Conservation (phyloP, 2,329 filamentous ascomycete species). For the Botryotinia convoluta region DNA sequence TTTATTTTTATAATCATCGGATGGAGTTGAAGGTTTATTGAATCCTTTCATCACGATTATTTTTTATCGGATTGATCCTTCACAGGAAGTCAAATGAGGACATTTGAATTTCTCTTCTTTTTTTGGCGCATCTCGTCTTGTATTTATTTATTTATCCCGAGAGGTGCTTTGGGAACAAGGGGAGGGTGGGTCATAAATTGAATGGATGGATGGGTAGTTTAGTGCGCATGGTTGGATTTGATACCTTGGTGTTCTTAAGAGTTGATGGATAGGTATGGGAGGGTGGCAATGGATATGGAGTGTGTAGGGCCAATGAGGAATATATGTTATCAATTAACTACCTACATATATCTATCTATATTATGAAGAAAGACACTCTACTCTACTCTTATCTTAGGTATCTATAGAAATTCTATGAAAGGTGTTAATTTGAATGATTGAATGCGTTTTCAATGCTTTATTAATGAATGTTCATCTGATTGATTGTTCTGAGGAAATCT, state of each 20-base stretch:
- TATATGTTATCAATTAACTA: slow-evolving; percentile 3
- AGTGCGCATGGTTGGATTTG: slow-evolving; percentile 30
- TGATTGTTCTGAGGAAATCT: background rate
- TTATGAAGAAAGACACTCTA: background rate
- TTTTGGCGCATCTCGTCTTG: slow-evolving; percentile 20
- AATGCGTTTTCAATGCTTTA: no score
- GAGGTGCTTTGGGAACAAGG: slow-evolving; percentile 2
- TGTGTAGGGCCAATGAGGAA: background rate
- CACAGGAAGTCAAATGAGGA: background rate
- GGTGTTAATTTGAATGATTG: no score
- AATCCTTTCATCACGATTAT: slow-evolving; percentile 13
- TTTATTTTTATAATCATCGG: slow-evolving; percentile 18
- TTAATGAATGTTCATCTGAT: no score
- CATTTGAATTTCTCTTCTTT: background rate
- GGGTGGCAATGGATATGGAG: slow-evolving; percentile 1
- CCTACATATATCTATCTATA: background rate
- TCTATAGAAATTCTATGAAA: no score
- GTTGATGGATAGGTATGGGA: slow-evolving; percentile 10
- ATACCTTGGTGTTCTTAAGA: slow-evolving; percentile 34
- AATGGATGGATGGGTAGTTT: slow-evolving; percentile 19
- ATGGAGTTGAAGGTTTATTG: slow-evolving; percentile 20
- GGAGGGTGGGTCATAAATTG: slow-evolving; percentile 30
- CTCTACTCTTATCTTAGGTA: background rate
- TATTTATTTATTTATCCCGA: slow-evolving; percentile 7
- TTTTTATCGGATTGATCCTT: slow-evolving; percentile 19